Percentiles rank a stretch among this genome's conserved stretches.
Conservation (phyloP, 2,329 filamentous ascomycete species). For the Fragosphaeria purpurea region DNA sequence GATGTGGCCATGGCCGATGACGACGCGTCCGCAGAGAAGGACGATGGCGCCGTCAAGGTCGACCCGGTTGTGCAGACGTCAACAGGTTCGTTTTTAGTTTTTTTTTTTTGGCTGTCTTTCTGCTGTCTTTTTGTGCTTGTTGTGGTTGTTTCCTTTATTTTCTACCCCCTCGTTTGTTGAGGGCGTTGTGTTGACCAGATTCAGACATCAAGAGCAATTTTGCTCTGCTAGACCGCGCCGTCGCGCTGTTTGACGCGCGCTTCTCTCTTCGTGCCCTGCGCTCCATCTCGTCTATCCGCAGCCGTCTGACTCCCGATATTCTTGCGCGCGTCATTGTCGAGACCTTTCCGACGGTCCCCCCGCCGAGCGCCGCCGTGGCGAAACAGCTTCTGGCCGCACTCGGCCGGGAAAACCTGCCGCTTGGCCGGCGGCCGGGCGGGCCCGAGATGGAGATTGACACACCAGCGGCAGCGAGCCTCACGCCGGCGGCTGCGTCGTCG, state of each 20-base stretch:
- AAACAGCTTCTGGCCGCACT: slow-evolving; percentile 62
- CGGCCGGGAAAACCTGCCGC: slow-evolving; percentile 54
- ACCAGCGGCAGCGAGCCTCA: slow-evolving; percentile 9
- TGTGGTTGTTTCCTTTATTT: slow-evolving; percentile 1
- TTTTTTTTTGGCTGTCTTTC: not conserved
- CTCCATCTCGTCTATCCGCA: slow-evolving; percentile 91
- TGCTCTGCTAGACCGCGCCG: slow-evolving; percentile 79
- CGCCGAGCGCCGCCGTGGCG: slow-evolving; percentile 44
- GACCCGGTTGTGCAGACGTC: slow-evolving; percentile 52
- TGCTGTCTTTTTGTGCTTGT: not conserved
- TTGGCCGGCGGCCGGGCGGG: slow-evolving; percentile 44
- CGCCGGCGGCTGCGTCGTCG: not conserved
- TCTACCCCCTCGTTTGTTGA: too few relatives aligned
- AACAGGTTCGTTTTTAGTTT: slow-evolving; percentile 38
- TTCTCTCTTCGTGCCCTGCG: slow-evolving; percentile 90
- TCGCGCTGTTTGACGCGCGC: slow-evolving; percentile 85
- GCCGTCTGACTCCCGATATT: slow-evolving; percentile 74
- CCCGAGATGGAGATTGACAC: slow-evolving; percentile 69
- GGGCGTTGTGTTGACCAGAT: too few relatives aligned
- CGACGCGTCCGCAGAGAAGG: slow-evolving; percentile 28
- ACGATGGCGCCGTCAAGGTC: slow-evolving; percentile 42
- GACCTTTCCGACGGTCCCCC: slow-evolving; percentile 68
- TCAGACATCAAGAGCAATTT: slow-evolving; percentile 95
- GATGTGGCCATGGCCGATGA: slow-evolving; percentile 62
- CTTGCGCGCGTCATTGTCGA: slow-evolving; percentile 72